A percentile compares a stretch with the other conserved stretches of the same genome.
These are phyloP conservation scores for Asterionellopsis glacialis DNA, from an alignment of 108 stramenopile genomes.

Conservation along the genomic window DNA sequence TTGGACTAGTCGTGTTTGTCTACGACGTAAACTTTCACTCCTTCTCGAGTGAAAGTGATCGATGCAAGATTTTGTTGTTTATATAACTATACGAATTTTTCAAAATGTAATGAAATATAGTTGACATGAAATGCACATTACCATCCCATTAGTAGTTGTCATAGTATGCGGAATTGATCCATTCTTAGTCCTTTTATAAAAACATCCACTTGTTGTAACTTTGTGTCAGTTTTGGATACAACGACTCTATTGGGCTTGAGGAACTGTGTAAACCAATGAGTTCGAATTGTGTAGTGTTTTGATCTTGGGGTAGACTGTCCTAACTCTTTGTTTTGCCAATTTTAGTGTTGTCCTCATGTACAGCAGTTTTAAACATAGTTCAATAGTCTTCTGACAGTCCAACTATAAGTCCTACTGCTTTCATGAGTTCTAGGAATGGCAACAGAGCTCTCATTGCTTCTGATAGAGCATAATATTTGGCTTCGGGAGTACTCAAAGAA, in stretches of 20 bases:
- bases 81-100: too few relatives aligned
- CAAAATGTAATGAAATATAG: too few relatives aligned
- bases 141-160: conserved; percentile 1
- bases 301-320: conserved; percentile 36
- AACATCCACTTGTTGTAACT: conserved; percentile 25
- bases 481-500: conserved; percentile 35
- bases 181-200: not conserved
- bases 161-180: not conserved
- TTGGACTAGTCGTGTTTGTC: too few relatives aligned
- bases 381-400: not conserved
- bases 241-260: conserved; percentile 12
- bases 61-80: too few relatives aligned
- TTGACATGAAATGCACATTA: not conserved
- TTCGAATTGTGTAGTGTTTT: conserved; percentile 40
- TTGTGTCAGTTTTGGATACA: conserved; percentile 9
- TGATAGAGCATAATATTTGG: conserved; percentile 45
- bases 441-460: conserved; percentile 31
- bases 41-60: too few relatives aligned
- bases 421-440: conserved; percentile 20
- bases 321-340: conserved; percentile 19
- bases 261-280: conserved; percentile 45
- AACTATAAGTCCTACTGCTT: conserved; percentile 2
- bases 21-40: too few relatives aligned
- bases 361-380: conserved; percentile 15
- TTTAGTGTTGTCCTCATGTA: conserved; percentile 48